phyloP scores from a whole-genome alignment of 768 basidiomycete species.

The Naematelia aurantialba region DNA sequence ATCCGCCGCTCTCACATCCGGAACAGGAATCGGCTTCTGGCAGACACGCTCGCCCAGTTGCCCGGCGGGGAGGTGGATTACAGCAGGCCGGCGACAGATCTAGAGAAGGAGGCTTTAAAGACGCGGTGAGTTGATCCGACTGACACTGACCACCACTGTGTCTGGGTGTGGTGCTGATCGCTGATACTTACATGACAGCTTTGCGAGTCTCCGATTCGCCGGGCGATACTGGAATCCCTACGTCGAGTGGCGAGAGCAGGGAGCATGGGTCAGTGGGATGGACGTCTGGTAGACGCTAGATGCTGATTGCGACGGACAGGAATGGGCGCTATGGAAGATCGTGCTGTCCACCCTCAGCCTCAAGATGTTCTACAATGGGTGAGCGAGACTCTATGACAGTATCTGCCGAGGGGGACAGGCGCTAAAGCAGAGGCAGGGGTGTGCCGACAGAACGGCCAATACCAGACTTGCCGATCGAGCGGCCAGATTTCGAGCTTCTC shows the following conservation, averaged over 20 bases:
- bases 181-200: conserved; percentile 13
- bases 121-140: conserved; percentile 20
- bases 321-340: conserved; percentile 43
- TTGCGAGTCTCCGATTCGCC: conserved; percentile 32
- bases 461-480: conserved; percentile 36
- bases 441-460: conserved; percentile 41
- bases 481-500: conserved; percentile 32
- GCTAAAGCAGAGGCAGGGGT: conserved; percentile 20
- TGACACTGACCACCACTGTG: too few relatives aligned
- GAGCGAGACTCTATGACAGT: conserved; percentile 1
- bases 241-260: conserved; percentile 44
- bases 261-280: conserved; percentile 28
- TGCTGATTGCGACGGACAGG: conserved; percentile 17
- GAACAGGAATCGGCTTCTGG: conserved; percentile 18
- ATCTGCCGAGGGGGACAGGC: neutral
- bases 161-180: too few relatives aligned
- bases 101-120: conserved; percentile 41
- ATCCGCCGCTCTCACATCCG: conserved; percentile 34
- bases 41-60: conserved; percentile 12
- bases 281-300: neutral
- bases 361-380: conserved; percentile 38
- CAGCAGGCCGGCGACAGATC: conserved; percentile 25
- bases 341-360: conserved; percentile 29
- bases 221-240: conserved; percentile 45
- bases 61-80: conserved; percentile 22